Evolutionary conservation across 2,329 filamentous ascomycete genomes (phyloP), one percentile per base, ranked within the genome.

Genomic region (Aphanoascus verrucosus): DNA sequence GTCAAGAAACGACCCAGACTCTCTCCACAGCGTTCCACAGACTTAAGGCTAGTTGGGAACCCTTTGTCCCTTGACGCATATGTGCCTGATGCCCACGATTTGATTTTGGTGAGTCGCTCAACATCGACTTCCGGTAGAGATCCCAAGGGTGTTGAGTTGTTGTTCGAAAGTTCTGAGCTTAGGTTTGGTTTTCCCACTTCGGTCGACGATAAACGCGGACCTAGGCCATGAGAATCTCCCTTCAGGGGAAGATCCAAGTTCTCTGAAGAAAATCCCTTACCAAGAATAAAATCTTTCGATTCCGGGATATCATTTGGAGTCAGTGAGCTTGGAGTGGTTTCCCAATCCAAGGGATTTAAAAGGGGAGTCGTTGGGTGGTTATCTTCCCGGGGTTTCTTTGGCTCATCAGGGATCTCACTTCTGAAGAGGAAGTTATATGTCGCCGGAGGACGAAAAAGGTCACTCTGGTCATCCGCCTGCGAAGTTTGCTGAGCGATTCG

Each of bases 1-100:
- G 35, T 19, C 28, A 54, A 48, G 15, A 56, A 55, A 23, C 51
- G 17, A 35, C 19, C 9, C 8, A 56, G 42, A 15, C 34, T 17
- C n/a, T 51, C 34, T 42, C 38, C 48, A 14, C 49, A 14, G 12
- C 11, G n/a, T 19, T 48, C 19, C 6, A 54, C n/a, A 6, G 38
- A 14, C 7, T 34, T n/a, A 1, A 42, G 6, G 34, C 32, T 31
- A 31, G 17, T 31, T 6, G 15, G 6, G 15, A 49, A 35, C 15
- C 14, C 40, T 34, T 28, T 34, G 32, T 31, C 23, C 2, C 12
- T 28, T 4, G 47, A 23, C 28, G 9, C 8, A 34, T 8, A 5
- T 12, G 15, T 12, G 2, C 4, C 2, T 3, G 15, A 20, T 4
- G 47, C 17, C 28, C 28, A 37, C 20, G 28, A 37, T 40, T 37